Conservation (phyloP, 108 stramenopile species). For the Skeletonema menzelii region DNA sequence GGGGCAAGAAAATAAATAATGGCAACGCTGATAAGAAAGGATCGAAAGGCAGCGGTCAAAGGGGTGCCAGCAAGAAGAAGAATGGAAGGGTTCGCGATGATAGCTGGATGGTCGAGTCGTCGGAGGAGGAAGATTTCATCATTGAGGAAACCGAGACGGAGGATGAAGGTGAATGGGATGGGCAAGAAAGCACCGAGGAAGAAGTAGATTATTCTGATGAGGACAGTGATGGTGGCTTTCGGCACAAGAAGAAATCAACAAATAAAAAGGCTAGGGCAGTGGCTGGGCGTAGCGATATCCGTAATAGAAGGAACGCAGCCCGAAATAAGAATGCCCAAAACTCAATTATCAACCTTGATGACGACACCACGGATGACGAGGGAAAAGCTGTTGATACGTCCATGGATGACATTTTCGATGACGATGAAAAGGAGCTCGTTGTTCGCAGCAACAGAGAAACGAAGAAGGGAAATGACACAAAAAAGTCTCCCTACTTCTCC, state of each 20-base stretch:
- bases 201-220: constrained; percentile 33
- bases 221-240: constrained; percentile 31
- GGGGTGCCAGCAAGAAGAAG: constrained; percentile 7
- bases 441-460: not conserved
- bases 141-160: constrained; percentile 27
- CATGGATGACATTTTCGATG: constrained; percentile 19
- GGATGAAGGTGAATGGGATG: constrained; percentile 6
- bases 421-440: constrained; percentile 10
- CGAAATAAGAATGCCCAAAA: constrained; percentile 6
- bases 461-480: constrained; percentile 7
- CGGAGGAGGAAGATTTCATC: constrained; percentile 46
- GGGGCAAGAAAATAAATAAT: not conserved
- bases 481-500: constrained; percentile 12
- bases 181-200: constrained; percentile 21
- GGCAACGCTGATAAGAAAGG: not conserved
- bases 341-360: constrained; percentile 2
- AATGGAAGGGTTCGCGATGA: constrained; percentile 8
- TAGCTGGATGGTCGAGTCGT: constrained; percentile 13
- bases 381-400: constrained; percentile 3
- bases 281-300: not conserved
- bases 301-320: not conserved
- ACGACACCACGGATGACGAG: constrained; percentile 27
- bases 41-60: constrained; percentile 3
- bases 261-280: constrained; percentile 11
- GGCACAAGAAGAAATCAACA: constrained; percentile 1